Base-by-base conservation (phyloP, 345 rosid genomes). In the Populus nigra region DNA sequence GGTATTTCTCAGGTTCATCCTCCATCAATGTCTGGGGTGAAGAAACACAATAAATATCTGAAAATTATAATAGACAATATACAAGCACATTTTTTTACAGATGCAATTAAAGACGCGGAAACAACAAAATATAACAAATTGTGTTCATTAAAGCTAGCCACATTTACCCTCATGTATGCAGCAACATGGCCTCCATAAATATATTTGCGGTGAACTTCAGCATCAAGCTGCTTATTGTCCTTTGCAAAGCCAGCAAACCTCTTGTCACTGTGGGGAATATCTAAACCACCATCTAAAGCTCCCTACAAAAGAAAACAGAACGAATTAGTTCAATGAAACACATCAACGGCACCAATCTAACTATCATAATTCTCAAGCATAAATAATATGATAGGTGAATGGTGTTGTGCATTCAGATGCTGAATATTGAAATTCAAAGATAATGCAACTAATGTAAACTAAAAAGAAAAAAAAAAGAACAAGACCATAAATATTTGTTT, bases 271-370 rank as follows among this genome's bases (percentile, higher is more conserved):
- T 92, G 97, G 4, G 94, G 98, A 71, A 90, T 90, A 77, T 92
- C 98, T 85, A 94, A 76, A n/a, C 98, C 98, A 72, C 96, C 97
- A 72, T 94, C 98, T 79, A 91, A 82, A 27, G 96, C 96, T 50
- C 98, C 98, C 98, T 94, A 81, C 29, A 41, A 23, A 20, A 43
- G 20, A 1, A 10, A 69, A n/a, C 4, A 69, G 7, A 38, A 38
- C 0, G 2, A 59, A n/a, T n/a, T 59, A 59, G 63, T 9, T 59
- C 0, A 10, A 59, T n/a, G 63, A 59, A 59, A n/a, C 23, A 59
- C 62, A n/a, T n/a, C 27, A n/a, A 59, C 4, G 11, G 63, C 27
- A 59, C 63, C 10, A 41, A n/a, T n/a, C 23, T 4, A n/a, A 23
- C 6, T 18, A 20, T 12, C 5, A n/a, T 10, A 41, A 2, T 41